Conservation (phyloP, 331 rosid species). For the Acacia pycnantha region DNA sequence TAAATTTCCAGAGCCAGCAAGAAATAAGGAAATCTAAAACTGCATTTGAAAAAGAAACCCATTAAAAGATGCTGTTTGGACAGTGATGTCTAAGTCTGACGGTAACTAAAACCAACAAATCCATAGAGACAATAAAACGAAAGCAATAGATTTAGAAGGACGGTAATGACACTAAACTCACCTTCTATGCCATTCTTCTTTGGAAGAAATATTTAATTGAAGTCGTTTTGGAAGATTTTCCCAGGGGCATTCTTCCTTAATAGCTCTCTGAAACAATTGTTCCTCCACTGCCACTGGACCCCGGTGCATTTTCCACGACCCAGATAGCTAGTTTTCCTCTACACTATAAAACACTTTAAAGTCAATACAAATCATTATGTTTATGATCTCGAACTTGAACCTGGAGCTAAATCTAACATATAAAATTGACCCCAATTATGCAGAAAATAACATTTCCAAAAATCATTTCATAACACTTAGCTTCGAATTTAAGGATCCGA, state of each 20-base stretch:
- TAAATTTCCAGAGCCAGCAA: slow-evolving; percentile 20
- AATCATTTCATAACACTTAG: neutral
- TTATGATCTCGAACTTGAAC: neutral
- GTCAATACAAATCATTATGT: neutral
- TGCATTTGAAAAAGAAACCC: neutral
- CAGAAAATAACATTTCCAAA: neutral
- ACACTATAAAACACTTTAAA: neutral
- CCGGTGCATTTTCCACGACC: slow-evolving; percentile 69
- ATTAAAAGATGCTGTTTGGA: slow-evolving; percentile 16
- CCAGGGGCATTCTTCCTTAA: slow-evolving; percentile 93
- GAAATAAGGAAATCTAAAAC: slow-evolving; percentile 4
- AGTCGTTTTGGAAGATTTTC: slow-evolving; percentile 88
- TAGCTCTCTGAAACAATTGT: slow-evolving; percentile 71
- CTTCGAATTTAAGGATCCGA: slow-evolving; percentile 19
- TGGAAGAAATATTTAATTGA: slow-evolving; percentile 74
- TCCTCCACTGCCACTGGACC: slow-evolving; percentile 70
- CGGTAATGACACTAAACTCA: slow-evolving; percentile 23
- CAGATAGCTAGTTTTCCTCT: slow-evolving; percentile 34
- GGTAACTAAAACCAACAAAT: neutral
- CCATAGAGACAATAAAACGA: neutral
- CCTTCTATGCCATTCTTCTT: slow-evolving; percentile 96
- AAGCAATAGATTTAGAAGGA: neutral
- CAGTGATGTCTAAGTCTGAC: neutral
- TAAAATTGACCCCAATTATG: neutral
- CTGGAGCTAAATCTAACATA: slow-evolving; percentile 2